Evolutionary conservation across 2,329 filamentous ascomycete genomes (phyloP).

Genomic region (Alternaria arbusti): DNA sequence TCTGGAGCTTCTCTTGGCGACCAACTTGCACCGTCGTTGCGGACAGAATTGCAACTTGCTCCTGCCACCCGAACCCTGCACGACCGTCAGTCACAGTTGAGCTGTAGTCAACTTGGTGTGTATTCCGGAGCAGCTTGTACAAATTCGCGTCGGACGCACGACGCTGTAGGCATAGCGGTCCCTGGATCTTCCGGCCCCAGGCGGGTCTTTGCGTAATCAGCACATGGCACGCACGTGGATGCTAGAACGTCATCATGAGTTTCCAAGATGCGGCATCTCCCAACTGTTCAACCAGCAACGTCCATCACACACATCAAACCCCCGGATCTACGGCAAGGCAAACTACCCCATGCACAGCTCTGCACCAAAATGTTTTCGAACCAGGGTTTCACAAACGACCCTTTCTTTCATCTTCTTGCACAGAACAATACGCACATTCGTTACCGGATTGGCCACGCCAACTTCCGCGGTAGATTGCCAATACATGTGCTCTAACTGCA

Average conservation of each 20-base stretch:
- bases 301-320: slow-evolving; percentile 2
- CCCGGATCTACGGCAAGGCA: slow-evolving; percentile 2
- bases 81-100: not conserved
- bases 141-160: not conserved
- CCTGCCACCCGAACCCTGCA: not conserved
- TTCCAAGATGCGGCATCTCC: slow-evolving; percentile 1
- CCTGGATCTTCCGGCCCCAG: slow-evolving; percentile 12
- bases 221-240: slow-evolving; percentile 14
- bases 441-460: not conserved
- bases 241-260: slow-evolving; percentile 10
- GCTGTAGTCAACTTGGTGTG: not conserved
- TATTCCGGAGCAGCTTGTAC: not conserved
- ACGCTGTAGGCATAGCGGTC: not conserved
- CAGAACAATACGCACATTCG: not conserved
- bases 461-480: not conserved
- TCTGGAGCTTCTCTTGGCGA: not conserved
- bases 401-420: not conserved
- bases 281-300: not conserved
- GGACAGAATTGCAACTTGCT: not conserved
- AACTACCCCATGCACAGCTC: not conserved
- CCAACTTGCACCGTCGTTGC: not conserved
- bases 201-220: slow-evolving; percentile 12
- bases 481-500: slow-evolving; percentile 5
- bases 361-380: not conserved
- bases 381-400: not conserved